Percentiles rank a stretch among this genome's conserved stretches.
These are phyloP conservation scores for Hortaea werneckii DNA, from an alignment of 2,329 filamentous ascomycete genomes.

Conservation along the genomic window DNA sequence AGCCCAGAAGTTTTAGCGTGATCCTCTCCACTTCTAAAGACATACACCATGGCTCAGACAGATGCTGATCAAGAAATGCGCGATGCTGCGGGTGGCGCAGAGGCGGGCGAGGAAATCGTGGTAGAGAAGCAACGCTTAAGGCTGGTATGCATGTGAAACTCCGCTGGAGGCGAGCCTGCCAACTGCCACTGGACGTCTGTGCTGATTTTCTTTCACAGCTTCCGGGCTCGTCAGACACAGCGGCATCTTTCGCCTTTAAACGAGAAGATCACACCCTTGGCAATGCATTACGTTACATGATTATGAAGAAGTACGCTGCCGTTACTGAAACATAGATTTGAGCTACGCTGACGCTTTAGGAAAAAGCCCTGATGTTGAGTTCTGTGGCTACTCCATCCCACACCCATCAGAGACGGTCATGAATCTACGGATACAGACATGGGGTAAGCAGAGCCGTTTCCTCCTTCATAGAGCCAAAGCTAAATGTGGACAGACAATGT, in stretches of 20 bases:
- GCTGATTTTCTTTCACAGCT: constrained; percentile 44
- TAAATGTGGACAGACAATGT: constrained; percentile 51
- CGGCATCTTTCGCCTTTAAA: constrained; percentile 89
- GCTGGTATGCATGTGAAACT: constrained; percentile 28
- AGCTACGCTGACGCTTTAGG: background rate
- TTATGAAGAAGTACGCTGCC: constrained; percentile 85
- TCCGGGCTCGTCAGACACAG: constrained; percentile 71
- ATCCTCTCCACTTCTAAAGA: too few species aligned
- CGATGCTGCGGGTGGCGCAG: constrained; percentile 33
- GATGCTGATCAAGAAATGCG: constrained; percentile 26
- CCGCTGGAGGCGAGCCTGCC: background rate
- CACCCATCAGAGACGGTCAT: constrained; percentile 94
- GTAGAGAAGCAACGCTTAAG: constrained; percentile 35
- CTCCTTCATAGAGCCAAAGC: background rate
- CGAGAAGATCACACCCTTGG: constrained; percentile 92
- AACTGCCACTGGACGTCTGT: background rate
- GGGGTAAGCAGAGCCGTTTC: constrained; percentile 48
- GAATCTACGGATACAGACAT: constrained; percentile 96
- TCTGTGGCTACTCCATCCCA: constrained; percentile 95
- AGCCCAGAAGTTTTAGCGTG: too few species aligned
- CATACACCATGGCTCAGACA: constrained; percentile 10
- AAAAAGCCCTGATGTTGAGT: constrained; percentile 84
- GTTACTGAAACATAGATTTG: background rate
- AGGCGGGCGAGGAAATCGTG: constrained; percentile 31
- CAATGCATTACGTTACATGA: constrained; percentile 86